Base-by-base conservation (phyloP, 495 filamentous ascomycete species). In the Lasiosphaeriaceae sp. region DNA sequence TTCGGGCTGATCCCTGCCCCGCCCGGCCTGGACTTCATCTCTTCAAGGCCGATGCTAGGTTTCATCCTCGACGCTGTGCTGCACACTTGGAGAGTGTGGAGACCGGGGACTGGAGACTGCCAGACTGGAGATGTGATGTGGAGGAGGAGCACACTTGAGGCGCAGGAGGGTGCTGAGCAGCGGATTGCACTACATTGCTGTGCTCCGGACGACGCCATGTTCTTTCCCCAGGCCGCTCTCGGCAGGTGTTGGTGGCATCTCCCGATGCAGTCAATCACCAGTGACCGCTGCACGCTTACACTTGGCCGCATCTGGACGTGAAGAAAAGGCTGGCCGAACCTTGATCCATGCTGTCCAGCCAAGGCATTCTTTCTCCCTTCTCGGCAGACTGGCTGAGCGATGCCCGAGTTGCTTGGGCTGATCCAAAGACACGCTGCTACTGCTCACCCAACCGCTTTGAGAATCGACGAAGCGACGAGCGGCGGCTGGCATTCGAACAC, bases 11-110 rank as follows among this genome's bases (percentile, higher is more conserved):
- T 52, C 58, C 58, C 51, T 55, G 58, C 37, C 20, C 53, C 58
- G 48, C 47, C 20, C 53, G 52, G 48, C 47, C 53, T 51, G 48
- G 53, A 39, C 47, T 26, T 56, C 53, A 60, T 60, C 49, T 47
- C 47, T 55, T 37, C 17, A 47, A 4, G 26, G 9, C 26, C 9
- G 26, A 31, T 37, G 19, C 45, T 45, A 17, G 26, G 58, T 55
- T 60, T 56, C 58, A 60, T 52, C 52, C 47, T 52, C 31, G n/a
- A 43, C 39, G 39, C 39, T 43, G 34, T 17, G 39, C 39, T 43
- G 39, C 0, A 43, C 7, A 43, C 12, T 43, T 43, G 16, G 14
- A 14, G 8, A 14, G 39, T 4, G 39, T 14, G n/a, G 39, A 43
- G 39, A 14, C 12, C 12, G 12, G 39, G 16, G 39, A 4, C 14